Conservation (phyloP, 257 asterid genomes). For the Fraxinus americana region DNA sequence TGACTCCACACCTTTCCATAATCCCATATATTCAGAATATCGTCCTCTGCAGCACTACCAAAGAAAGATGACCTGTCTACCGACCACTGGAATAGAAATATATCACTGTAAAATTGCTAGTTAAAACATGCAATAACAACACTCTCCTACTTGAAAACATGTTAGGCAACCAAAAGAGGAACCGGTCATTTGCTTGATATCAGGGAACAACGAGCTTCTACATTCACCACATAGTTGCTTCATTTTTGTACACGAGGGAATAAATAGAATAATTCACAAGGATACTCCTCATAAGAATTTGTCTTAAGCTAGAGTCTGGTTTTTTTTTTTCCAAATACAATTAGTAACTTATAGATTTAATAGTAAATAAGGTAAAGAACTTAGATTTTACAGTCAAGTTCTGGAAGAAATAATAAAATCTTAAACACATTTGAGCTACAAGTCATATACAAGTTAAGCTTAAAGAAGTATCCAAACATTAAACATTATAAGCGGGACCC, state of each 20-base stretch:
- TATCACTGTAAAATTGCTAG: constrained; percentile 2
- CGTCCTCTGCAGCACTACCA: constrained; percentile 99
- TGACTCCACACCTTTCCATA: constrained; percentile 55
- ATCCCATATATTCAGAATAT: constrained; percentile 91
- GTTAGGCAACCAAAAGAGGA: not conserved
- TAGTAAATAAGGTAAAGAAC: not conserved
- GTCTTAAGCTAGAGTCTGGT: not conserved
- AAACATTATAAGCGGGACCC: not conserved
- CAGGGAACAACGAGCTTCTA: no score
- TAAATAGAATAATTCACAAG: not conserved
- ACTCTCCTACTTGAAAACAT: not conserved
- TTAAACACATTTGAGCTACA: not conserved
- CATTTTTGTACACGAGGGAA: not conserved
- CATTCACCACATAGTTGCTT: not conserved
- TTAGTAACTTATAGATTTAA: not conserved
- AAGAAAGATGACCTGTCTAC: constrained; percentile 85
- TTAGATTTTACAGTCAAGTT: not conserved
- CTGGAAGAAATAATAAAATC: constrained; percentile 16
- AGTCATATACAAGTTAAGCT: not conserved
- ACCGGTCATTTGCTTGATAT: not conserved
- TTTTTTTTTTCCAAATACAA: no score
- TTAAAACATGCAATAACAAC: constrained; percentile 10
- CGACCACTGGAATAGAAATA: constrained; percentile 73
- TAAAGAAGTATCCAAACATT: not conserved
- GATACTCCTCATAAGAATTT: not conserved